These are phyloP conservation scores for Globisporangium takayamanum DNA, from an alignment of 352 stramenopile species.

Conservation along the genomic window DNA sequence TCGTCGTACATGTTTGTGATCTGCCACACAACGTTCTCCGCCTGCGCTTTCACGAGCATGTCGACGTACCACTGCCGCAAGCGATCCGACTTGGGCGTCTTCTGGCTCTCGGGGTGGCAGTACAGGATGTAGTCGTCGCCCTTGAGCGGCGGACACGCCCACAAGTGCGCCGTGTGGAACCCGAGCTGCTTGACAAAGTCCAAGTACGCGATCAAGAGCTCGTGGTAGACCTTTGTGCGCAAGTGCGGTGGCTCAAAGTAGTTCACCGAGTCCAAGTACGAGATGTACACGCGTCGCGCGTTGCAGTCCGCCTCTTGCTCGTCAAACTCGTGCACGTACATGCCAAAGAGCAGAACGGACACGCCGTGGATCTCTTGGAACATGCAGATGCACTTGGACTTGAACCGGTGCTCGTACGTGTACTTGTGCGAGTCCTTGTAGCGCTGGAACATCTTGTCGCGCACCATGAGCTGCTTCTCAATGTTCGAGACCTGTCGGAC, in stretches of 20 bases:
- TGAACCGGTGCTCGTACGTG: conserved; percentile 86
- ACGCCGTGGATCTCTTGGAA: conserved; percentile 99
- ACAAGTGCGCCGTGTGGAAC: conserved; percentile 98
- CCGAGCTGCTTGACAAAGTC: conserved; percentile 96
- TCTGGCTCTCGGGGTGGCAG: conserved; percentile 98
- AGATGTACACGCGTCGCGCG: conserved; percentile 94
- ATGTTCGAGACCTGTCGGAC: conserved; percentile 95
- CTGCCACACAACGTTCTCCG: conserved; percentile 89
- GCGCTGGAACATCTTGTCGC: conserved; percentile 92
- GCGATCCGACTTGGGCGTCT: conserved; percentile 98
- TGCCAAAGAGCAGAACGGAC: conserved; percentile 98
- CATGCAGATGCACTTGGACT: conserved; percentile 98
- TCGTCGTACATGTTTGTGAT: conserved; percentile 97
- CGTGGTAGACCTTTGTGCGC: conserved; percentile 98
- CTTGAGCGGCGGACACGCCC: conserved; percentile 98
- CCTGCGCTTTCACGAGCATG: conserved; percentile 83
- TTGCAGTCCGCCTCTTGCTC: conserved; percentile 96
- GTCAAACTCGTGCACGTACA: conserved; percentile 99
- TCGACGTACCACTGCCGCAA: conserved; percentile 94
- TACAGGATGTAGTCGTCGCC: conserved; percentile 99
- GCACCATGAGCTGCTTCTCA: conserved; percentile 93
- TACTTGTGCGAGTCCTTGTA: conserved; percentile 91
- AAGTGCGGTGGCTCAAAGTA: conserved; percentile 96
- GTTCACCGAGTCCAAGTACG: conserved; percentile 99
- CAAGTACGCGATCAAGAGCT: conserved; percentile 97